Base-by-base conservation (phyloP, 345 rosid genomes). In the Stellera chamaejasme region DNA sequence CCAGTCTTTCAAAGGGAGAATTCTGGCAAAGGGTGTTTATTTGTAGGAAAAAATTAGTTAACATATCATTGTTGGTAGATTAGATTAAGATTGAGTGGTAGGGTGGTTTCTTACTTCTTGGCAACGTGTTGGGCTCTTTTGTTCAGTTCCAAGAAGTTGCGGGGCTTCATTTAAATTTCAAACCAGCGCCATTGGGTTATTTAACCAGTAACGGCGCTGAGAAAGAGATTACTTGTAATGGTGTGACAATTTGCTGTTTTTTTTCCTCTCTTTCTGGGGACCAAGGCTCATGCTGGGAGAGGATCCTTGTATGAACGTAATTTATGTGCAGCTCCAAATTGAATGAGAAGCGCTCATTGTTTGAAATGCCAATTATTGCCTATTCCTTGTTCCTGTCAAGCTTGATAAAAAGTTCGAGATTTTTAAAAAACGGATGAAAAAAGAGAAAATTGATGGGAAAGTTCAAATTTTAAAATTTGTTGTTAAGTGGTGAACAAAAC, bases 151-250 rank as follows among this genome's bases (percentile, higher is more conserved):
- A 6, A 48, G 42, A 52, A 52, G 44, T 61, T 19, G 23, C 12
- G 43, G 65, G 44, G n/a, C 44, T 45, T 25, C 13, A 50, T 45
- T 53, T 43, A 39, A 52, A 8, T 12, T 46, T 44, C 51, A 9
- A 0, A 45, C 43, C 16, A 2, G 32, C 28, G 58, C 46, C 58
- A 19, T 58, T 45, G 45, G 67, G 64, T 32, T 68, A 66, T 80
- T 83, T 71, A 68, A 66, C 76, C 56, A 66, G 73, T 64, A 11
- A 48, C 1, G 60, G 66, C 56, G 56, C 65, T 41, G 65, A 83
- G 59, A 55, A 56, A 46, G 50, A 45, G 65, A 11, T 54, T 48
- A 59, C 45, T 62, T 48, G 65, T 62, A 60, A 55, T 60, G 26
- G 56, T 61, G 56, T 52, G 56, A 43, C 15, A 10, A 50, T 48